phyloP scores from a whole-genome alignment of 192 early-diverging fungal species.

The Rhizophagus clarus region DNA sequence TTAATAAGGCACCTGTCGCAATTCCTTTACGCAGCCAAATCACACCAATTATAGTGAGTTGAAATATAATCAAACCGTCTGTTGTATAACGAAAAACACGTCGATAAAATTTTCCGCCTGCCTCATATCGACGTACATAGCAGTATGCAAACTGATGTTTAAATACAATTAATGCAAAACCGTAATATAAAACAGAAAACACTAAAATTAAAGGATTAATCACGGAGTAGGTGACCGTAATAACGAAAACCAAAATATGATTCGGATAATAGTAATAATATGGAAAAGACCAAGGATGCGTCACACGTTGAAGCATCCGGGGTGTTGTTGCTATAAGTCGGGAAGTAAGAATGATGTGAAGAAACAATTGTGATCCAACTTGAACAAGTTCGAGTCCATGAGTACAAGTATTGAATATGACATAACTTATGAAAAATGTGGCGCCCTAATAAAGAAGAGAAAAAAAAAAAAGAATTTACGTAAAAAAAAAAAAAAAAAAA shows the following conservation, averaged over 20 bases:
- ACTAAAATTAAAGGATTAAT: slow-evolving; percentile 62
- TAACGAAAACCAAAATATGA: slow-evolving; percentile 63
- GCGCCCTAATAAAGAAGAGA: slow-evolving; percentile 44
- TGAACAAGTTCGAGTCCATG: slow-evolving; percentile 63
- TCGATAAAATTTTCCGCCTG: slow-evolving; percentile 55
- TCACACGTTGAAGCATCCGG: slow-evolving; percentile 49
- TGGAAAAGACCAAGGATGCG: slow-evolving; percentile 58
- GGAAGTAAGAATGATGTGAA: slow-evolving; percentile 50
- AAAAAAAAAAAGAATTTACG: background rate
- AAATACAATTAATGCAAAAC: slow-evolving; percentile 54
- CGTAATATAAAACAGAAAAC: slow-evolving; percentile 56
- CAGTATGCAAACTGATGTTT: slow-evolving; percentile 66
- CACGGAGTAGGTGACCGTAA: slow-evolving; percentile 59
- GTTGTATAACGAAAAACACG: slow-evolving; percentile 58
- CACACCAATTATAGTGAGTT: slow-evolving; percentile 57
- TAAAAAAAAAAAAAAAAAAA: background rate
- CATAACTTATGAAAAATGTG: slow-evolving; percentile 64
- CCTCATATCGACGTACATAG: slow-evolving; percentile 62
- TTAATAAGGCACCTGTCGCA: slow-evolving; percentile 39
- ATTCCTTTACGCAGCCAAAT: slow-evolving; percentile 54
- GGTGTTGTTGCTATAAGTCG: slow-evolving; percentile 55
- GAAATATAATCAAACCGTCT: slow-evolving; percentile 60
- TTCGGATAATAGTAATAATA: slow-evolving; percentile 66
- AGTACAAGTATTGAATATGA: slow-evolving; percentile 60
- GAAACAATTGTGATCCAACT: slow-evolving; percentile 56